phyloP scores from a whole-genome alignment of 169 alveolate species.

The Eimeria falciformis region DNA sequence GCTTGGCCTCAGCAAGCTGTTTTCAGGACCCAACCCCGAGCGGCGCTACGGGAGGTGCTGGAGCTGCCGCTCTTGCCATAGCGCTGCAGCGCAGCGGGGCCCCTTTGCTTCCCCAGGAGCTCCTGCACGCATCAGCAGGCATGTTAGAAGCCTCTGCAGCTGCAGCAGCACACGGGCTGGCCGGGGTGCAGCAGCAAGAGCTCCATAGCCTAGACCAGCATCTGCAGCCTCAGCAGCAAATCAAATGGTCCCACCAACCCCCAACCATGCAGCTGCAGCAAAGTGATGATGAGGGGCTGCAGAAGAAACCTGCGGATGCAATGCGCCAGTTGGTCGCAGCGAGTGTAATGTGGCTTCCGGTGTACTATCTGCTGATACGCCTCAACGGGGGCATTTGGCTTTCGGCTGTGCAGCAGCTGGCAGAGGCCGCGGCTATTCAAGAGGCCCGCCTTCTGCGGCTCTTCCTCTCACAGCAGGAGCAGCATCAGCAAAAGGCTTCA shows the following conservation, averaged over 20 bases:
- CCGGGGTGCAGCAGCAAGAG: conserved; percentile 6
- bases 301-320: background rate
- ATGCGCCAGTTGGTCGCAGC: conserved; percentile 58
- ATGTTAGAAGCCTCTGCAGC: conserved; percentile 63
- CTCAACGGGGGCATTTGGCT: conserved; percentile 55
- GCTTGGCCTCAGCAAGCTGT: background rate
- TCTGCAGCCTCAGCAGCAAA: background rate
- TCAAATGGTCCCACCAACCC: background rate
- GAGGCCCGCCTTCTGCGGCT: conserved; percentile 33
- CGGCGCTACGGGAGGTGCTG: background rate
- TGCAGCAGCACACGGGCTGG: conserved; percentile 38
- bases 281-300: too few species aligned
- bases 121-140: conserved; percentile 26
- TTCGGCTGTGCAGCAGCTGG: conserved; percentile 64
- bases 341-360: conserved; percentile 43
- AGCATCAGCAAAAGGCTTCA: background rate
- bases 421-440: conserved; percentile 44
- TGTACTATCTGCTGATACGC: conserved; percentile 21
- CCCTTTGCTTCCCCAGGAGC: background rate
- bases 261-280: too few species aligned
- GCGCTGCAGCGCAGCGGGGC: conserved; percentile 63
- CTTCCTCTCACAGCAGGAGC: background rate
- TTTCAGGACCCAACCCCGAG: too few species aligned
- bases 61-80: conserved; percentile 38
- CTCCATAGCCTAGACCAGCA: background rate